phyloP scores from a whole-genome alignment of 768 basidiomycete genomes.

The Tylopilus balloui region DNA sequence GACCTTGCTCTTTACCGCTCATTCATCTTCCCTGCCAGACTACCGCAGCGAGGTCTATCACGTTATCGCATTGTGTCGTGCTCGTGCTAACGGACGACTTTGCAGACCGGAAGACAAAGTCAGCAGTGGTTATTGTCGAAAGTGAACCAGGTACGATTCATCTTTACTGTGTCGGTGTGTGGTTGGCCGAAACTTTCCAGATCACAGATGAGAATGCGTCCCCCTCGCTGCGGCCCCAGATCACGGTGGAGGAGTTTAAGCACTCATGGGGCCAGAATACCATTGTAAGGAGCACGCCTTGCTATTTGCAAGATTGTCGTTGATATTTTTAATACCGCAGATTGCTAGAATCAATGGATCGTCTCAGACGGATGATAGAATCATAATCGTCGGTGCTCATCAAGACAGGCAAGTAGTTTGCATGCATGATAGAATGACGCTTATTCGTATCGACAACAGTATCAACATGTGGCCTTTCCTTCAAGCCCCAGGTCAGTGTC shows the following conservation, averaged over 20 bases:
- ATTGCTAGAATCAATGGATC: slow-evolving; percentile 75
- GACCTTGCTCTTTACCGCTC: background rate
- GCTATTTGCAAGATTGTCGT: background rate
- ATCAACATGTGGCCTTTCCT: slow-evolving; percentile 77
- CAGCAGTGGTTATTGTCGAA: slow-evolving; percentile 72
- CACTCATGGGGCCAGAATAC: slow-evolving; percentile 86
- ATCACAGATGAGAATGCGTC: slow-evolving; percentile 62
- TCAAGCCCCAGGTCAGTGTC: slow-evolving; percentile 61
- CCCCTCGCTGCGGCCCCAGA: slow-evolving; percentile 47
- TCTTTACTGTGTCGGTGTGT: background rate
- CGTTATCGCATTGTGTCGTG: slow-evolving; percentile 1
- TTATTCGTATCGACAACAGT: slow-evolving; percentile 30
- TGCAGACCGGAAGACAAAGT: slow-evolving; percentile 68
- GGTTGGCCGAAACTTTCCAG: slow-evolving; percentile 32
- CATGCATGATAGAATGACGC: background rate
- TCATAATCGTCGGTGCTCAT: slow-evolving; percentile 74
- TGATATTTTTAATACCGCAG: slow-evolving; percentile 36
- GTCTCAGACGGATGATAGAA: slow-evolving; percentile 52
- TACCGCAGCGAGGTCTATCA: slow-evolving; percentile 67
- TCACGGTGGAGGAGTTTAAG: slow-evolving; percentile 66
- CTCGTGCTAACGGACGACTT: slow-evolving; percentile 12
- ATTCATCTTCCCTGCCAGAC: slow-evolving; percentile 40
- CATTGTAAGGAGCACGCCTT: slow-evolving; percentile 43
- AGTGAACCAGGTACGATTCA: slow-evolving; percentile 51
- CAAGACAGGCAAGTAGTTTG: slow-evolving; percentile 60